Percentiles rank a stretch among this genome's conserved stretches.
Conservation (phyloP, 768 basidiomycete species). For the Termitomyces sp. region DNA sequence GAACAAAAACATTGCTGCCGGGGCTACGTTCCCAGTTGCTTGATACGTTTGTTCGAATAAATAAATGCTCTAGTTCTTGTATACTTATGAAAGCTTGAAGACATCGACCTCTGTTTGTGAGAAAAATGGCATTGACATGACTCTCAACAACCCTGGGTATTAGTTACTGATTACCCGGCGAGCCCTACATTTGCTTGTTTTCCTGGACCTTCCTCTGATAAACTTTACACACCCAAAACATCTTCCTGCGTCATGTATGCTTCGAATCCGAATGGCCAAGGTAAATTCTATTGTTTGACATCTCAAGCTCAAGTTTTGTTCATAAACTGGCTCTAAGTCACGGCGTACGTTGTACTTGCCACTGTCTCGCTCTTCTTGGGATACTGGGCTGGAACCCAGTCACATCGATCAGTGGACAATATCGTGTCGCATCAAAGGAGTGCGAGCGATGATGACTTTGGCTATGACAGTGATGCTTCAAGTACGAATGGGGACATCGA, state of each 20-base stretch:
- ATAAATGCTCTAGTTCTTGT: not conserved
- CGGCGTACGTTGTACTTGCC: constrained; percentile 24
- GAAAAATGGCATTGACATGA: too few species aligned
- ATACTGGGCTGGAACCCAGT: constrained; percentile 31
- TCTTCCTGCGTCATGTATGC: not conserved
- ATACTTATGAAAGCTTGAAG: not conserved
- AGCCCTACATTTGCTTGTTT: not conserved
- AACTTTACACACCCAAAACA: not conserved
- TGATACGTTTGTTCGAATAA: not conserved
- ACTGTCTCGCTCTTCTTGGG: constrained; percentile 34
- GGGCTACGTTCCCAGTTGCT: not conserved
- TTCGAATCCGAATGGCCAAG: constrained; percentile 7
- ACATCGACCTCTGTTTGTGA: not conserved
- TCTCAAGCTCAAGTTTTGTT: too few species aligned
- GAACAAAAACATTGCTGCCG: not conserved
- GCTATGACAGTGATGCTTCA: constrained; percentile 11
- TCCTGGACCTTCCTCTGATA: not conserved
- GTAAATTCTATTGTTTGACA: not conserved
- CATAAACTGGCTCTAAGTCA: constrained; percentile 10
- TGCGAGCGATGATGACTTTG: not conserved
- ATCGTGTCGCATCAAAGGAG: not conserved
- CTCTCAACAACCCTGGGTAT: too few species aligned
- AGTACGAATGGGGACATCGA: constrained; percentile 16
- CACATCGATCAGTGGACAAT: constrained; percentile 8
- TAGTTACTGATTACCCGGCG: too few species aligned